A percentile compares a stretch with the other conserved stretches of the same genome.
These are phyloP conservation scores for Kondoa subrosea DNA, from an alignment of 768 basidiomycete genomes.

Conservation along the genomic window DNA sequence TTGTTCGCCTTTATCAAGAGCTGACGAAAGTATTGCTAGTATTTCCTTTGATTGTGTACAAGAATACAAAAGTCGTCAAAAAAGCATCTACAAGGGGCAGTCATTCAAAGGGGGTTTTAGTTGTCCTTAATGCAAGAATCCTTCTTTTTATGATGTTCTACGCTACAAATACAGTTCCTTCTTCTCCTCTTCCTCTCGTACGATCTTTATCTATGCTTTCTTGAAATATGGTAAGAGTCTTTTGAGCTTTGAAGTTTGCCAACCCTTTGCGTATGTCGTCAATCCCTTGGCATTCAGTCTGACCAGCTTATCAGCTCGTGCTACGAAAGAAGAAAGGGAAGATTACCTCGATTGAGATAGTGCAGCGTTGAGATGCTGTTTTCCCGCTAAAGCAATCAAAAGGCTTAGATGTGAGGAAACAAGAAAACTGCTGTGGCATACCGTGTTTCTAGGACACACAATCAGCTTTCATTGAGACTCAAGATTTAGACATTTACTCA, in stretches of 20 bases:
- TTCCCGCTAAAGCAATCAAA: neutral
- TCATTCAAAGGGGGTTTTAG: too few species aligned
- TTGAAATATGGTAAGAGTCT: slow-evolving; percentile 6
- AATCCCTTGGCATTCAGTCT: neutral
- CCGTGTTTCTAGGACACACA: neutral
- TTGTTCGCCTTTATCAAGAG: too few species aligned
- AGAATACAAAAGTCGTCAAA: neutral
- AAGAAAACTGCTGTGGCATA: neutral
- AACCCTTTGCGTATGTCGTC: neutral
- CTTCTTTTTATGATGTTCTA: too few species aligned
- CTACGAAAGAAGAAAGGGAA: too few species aligned
- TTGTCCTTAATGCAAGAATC: too few species aligned
- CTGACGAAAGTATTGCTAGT: too few species aligned
- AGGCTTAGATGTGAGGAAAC: neutral
- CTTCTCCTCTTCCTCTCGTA: too few species aligned
- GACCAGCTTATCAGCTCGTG: too few species aligned
- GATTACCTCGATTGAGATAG: neutral
- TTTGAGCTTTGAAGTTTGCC: slow-evolving; percentile 3
- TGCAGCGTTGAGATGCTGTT: neutral
- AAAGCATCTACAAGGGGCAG: neutral
- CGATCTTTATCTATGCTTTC: neutral
- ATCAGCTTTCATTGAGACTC: neutral
- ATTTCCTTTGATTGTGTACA: neutral
- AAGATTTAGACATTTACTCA: neutral
- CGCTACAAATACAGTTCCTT: too few species aligned